Evolutionary conservation across 306 rosid species (phyloP).

Genomic region (Pyrus pyrifolia): DNA sequence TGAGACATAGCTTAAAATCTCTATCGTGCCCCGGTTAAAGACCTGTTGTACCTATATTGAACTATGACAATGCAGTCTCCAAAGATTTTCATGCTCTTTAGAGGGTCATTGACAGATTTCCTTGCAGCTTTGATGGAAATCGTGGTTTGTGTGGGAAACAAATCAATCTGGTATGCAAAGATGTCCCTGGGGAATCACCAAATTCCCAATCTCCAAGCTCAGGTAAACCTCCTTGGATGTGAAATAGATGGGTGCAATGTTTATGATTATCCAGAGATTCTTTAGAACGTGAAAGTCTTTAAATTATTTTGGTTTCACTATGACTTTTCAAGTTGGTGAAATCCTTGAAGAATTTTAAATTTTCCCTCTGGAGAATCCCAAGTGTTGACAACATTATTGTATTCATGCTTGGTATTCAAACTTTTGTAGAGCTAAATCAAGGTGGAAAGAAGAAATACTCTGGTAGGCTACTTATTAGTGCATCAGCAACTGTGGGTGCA

Average conservation of each 20-base stretch:
- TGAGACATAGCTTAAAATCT: not conserved
- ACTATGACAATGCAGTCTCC: not conserved
- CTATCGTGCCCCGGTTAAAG: not conserved
- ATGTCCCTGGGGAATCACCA: constrained; percentile 41
- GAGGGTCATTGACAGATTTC: constrained; percentile 7
- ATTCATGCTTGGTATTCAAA: constrained; percentile 15
- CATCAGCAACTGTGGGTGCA: constrained; percentile 97
- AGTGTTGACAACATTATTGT: constrained; percentile 7
- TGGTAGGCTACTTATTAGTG: constrained; percentile 90
- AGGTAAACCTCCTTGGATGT: constrained; percentile 38
- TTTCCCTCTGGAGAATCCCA: not conserved
- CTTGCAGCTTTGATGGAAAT: constrained; percentile 79
- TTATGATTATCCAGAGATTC: not conserved
- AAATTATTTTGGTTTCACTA: not conserved
- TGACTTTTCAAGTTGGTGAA: not conserved
- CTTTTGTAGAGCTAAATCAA: constrained; percentile 51
- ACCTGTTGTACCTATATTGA: not conserved
- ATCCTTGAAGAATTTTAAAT: constrained; percentile 4
- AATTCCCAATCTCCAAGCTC: constrained; percentile 35
- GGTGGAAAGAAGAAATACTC: constrained; percentile 74
- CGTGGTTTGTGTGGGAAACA: constrained; percentile 88
- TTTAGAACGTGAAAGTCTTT: not conserved
- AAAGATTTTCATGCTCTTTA: not conserved
- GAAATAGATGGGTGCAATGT: constrained; percentile 1
- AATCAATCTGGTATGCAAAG: constrained; percentile 57